phyloP scores from a whole-genome alignment of 1,284 basidiomycete species.

The Takashimella tepidaria region DNA sequence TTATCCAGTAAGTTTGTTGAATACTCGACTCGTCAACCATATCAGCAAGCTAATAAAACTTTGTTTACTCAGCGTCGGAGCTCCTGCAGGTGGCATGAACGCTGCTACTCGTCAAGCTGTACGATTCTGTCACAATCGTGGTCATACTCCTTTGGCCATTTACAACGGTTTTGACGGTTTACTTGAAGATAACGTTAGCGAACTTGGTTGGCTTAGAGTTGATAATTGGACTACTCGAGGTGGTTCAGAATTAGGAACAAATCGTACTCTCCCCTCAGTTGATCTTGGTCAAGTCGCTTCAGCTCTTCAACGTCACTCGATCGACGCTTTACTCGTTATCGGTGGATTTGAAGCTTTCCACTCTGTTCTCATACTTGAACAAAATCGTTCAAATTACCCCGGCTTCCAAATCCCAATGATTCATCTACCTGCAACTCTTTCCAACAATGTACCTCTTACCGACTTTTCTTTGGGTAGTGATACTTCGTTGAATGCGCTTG shows the following conservation, averaged over 20 bases:
- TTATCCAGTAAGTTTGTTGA: constrained; percentile 88
- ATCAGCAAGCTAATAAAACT: constrained; percentile 43
- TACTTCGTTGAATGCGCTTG: constrained; percentile 93
- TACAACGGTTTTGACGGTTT: constrained; percentile 95
- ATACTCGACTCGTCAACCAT: not conserved
- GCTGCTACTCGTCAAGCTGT: constrained; percentile 92
- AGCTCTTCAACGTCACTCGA: constrained; percentile 78
- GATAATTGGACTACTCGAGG: constrained; percentile 95
- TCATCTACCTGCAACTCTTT: constrained; percentile 90
- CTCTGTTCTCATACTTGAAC: constrained; percentile 70
- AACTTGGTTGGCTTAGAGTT: constrained; percentile 93
- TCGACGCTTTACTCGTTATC: constrained; percentile 82
- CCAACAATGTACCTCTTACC: constrained; percentile 96
- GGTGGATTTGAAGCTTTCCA: constrained; percentile 95
- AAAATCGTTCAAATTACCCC: constrained; percentile 74
- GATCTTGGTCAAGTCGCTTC: constrained; percentile 83
- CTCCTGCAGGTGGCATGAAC: constrained; percentile 98
- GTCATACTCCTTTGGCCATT: constrained; percentile 84
- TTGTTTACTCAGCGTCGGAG: no score
- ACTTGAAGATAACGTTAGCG: constrained; percentile 78
- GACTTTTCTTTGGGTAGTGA: constrained; percentile 94
- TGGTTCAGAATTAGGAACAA: constrained; percentile 97
- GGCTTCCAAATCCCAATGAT: constrained; percentile 90
- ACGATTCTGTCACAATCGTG: constrained; percentile 85
- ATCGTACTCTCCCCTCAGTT: constrained; percentile 76